phyloP scores from a whole-genome alignment of 2,329 filamentous ascomycete genomes.

The Neurospora sp. region DNA sequence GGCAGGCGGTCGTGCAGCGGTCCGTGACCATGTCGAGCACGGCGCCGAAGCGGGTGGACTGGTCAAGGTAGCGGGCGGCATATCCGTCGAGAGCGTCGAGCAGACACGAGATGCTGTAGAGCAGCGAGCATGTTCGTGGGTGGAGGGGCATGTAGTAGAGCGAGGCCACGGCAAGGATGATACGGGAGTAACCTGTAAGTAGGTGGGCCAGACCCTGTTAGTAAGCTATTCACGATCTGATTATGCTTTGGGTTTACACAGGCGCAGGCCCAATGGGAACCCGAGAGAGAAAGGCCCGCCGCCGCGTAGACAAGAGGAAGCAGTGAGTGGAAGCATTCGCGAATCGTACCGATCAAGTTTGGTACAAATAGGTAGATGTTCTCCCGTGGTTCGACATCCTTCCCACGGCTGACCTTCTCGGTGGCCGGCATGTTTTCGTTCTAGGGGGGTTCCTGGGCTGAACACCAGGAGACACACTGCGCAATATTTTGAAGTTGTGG shows the following conservation, averaged over 20 bases:
- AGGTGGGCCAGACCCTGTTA: neutral
- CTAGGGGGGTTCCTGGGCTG: neutral
- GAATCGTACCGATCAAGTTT: slow-evolving; percentile 1
- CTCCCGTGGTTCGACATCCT: slow-evolving; percentile 33
- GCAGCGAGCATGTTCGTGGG: slow-evolving; percentile 83
- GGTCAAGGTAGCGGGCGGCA: slow-evolving; percentile 79
- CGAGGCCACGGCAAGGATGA: slow-evolving; percentile 76
- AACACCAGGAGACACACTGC: neutral
- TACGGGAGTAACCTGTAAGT: slow-evolving; percentile 58
- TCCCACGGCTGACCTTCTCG: neutral
- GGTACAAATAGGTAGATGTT: slow-evolving; percentile 65
- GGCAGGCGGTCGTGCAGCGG: slow-evolving; percentile 88
- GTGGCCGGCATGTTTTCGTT: neutral
- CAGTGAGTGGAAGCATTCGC: neutral
- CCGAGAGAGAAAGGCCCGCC: neutral
- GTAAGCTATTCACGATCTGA: neutral
- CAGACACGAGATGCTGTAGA: slow-evolving; percentile 90
- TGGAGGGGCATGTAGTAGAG: slow-evolving; percentile 99
- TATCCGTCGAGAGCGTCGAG: slow-evolving; percentile 92
- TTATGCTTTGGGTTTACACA: neutral
- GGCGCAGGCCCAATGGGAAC: neutral
- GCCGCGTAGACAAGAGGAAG: neutral
- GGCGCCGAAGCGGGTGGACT: slow-evolving; percentile 90
- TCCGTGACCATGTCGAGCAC: slow-evolving; percentile 99
- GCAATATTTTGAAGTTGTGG: neutral